These are phyloP conservation scores for Aspergillus fructus DNA, from an alignment of 2,329 filamentous ascomycete genomes.

Conservation along the genomic window DNA sequence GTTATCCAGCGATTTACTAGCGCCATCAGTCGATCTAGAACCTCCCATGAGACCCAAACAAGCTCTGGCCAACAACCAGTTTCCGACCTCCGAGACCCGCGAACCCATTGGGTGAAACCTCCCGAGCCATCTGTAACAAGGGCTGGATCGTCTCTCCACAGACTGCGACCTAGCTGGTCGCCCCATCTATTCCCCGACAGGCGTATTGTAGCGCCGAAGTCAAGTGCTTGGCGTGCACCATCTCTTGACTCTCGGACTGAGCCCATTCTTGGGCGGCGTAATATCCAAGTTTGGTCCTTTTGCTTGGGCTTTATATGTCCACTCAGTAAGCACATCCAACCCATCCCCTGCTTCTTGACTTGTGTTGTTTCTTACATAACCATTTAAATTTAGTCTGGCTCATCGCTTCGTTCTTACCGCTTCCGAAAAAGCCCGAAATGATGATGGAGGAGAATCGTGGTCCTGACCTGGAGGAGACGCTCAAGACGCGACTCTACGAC, in stretches of 20 bases:
- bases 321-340: slow-evolving; percentile 54
- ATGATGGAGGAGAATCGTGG: slow-evolving; percentile 52
- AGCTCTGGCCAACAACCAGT: slow-evolving; percentile 11
- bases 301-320: slow-evolving; percentile 76
- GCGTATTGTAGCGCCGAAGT: slow-evolving; percentile 52
- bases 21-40: slow-evolving; percentile 27
- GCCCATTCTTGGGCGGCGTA: slow-evolving; percentile 63
- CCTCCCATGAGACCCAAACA: slow-evolving; percentile 22
- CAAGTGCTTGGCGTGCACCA: slow-evolving; percentile 71
- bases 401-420: slow-evolving; percentile 70
- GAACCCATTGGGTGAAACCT: slow-evolving; percentile 42
- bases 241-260: slow-evolving; percentile 66
- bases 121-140: slow-evolving; percentile 25
- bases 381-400: slow-evolving; percentile 64
- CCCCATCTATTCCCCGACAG: slow-evolving; percentile 69
- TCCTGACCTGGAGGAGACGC: slow-evolving; percentile 42
- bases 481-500: slow-evolving; percentile 45
- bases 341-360: background rate
- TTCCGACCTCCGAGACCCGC: slow-evolving; percentile 40
- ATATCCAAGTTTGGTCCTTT: slow-evolving; percentile 74
- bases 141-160: slow-evolving; percentile 34
- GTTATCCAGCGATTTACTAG: slow-evolving; percentile 31
- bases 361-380: slow-evolving; percentile 12
- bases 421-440: slow-evolving; percentile 59
- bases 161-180: slow-evolving; percentile 66